Base-by-base conservation (phyloP, 768 basidiomycete genomes). In the Russula foetens region DNA sequence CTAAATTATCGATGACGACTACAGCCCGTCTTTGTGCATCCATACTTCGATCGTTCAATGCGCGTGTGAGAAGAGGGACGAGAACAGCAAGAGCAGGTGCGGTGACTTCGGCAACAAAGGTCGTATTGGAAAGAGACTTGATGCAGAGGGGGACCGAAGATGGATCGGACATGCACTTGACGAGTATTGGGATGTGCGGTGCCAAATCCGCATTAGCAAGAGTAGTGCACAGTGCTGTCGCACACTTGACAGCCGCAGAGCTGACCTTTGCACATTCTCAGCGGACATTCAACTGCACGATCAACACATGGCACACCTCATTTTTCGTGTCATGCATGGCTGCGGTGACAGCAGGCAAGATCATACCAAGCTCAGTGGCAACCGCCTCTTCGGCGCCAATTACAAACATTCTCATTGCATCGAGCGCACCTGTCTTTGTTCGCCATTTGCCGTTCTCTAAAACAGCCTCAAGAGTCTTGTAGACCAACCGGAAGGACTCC, bases 291-390 rank as follows among this genome's bases (percentile, higher is more conserved):
- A 29, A 66, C 62, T 15, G 48, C 44, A 39, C 28, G 35, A 33
- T 56, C 59, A 49, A 19, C 24, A 54, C 23, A 38, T 43, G 29
- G 71, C 79, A 67, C 46, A 92, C 94, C 82, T 98, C 96, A 67
- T 82, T 74, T 73, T 98, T 98, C 60, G 96, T 98, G 74, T 98
- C 96, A 68, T 96, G 92, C 94, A 98, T 94, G 6, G 92, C 86
- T 38, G 75, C 76, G 71, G 95, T 93, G 14, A 98, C 85, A 68
- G 84, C 86, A 21, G 95, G 95, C 49, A 98, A 81, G 47, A 90
- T 83, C 11, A 77, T 75, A 17, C 84, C 94, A 39, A 98, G 76
- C 69, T 95, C 86, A 33, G 83, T 80, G n/a, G 92, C 93, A 52
- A 97, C 88, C 45, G 80, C 78, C 56, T 87, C 87, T 63, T 80